Percentiles rank a stretch among this genome's conserved stretches.
These are phyloP conservation scores for Citrus hindsii DNA, from an alignment of 345 rosid species.

Conservation along the genomic window DNA sequence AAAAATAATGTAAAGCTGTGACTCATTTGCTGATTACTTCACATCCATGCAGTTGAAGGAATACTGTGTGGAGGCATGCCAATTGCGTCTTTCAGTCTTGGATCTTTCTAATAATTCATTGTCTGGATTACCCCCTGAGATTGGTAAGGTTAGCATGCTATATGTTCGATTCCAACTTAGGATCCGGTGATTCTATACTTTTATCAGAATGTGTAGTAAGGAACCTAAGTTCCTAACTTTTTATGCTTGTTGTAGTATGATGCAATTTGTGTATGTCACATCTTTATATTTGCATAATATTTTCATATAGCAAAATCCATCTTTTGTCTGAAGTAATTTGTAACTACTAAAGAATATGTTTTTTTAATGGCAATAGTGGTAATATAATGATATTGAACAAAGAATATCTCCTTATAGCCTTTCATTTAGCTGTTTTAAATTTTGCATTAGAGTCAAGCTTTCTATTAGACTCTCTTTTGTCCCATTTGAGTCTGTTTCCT, in stretches of 20 bases:
- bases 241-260: neutral
- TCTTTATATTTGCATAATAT: neutral
- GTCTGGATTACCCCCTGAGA: constrained; percentile 79
- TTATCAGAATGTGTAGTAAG: neutral
- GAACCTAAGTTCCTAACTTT: neutral
- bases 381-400: neutral
- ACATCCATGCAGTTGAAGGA: constrained; percentile 68
- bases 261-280: neutral
- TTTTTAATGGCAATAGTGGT: neutral
- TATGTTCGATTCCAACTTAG: constrained; percentile 10
- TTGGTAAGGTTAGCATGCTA: constrained; percentile 51
- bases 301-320: neutral
- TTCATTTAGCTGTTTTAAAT: neutral
- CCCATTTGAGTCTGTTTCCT: neutral
- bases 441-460: neutral
- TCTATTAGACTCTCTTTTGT: neutral
- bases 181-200: neutral
- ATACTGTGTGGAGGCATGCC: constrained; percentile 80
- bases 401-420: neutral
- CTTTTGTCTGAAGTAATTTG: neutral
- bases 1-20: neutral
- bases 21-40: constrained; percentile 13
- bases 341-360: neutral
- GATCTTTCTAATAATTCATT: constrained; percentile 95
- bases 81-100: constrained; percentile 60